Evolutionary conservation across 139 green algal species (phyloP).

Genomic region (Ulvella scutata): DNA sequence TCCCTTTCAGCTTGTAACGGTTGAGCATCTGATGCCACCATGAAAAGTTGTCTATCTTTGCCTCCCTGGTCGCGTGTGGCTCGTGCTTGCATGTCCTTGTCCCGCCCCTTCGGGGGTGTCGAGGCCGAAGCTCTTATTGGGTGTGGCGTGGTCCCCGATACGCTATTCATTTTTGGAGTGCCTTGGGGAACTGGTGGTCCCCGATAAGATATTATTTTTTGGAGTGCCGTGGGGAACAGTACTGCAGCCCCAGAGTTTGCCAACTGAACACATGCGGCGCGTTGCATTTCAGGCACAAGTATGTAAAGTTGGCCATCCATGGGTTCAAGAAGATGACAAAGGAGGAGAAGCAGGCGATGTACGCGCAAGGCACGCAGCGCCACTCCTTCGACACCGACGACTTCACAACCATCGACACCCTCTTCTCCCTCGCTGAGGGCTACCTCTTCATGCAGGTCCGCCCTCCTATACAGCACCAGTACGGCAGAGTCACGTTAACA

Average conservation of each 20-base stretch:
- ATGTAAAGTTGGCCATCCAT: constrained; percentile 95
- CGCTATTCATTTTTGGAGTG: constrained; percentile 19
- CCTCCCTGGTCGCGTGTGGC: no score
- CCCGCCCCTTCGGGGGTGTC: no score
- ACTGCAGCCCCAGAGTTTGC: constrained; percentile 50
- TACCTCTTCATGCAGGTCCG: constrained; percentile 75
- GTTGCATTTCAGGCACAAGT: no score
- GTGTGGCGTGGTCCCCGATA: neutral
- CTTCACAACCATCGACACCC: constrained; percentile 83
- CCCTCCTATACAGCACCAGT: constrained; percentile 26
- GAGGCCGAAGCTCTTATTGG: no score
- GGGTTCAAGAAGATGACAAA: constrained; percentile 62
- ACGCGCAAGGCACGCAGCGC: neutral
- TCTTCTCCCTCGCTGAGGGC: constrained; percentile 88
- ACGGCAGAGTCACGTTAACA: no score
- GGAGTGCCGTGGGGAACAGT: neutral
- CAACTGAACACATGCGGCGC: no score
- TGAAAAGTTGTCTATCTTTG: neutral
- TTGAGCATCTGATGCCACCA: no score
- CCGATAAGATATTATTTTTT: neutral
- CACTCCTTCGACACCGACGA: constrained; percentile 55
- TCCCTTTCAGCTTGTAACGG: no score
- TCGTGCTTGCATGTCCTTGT: no score
- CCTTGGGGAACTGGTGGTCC: constrained; percentile 2
- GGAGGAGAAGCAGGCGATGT: constrained; percentile 33